These are phyloP conservation scores for Fusarium brachygibbosum DNA, from an alignment of 2,329 filamentous ascomycete species.

Conservation along the genomic window DNA sequence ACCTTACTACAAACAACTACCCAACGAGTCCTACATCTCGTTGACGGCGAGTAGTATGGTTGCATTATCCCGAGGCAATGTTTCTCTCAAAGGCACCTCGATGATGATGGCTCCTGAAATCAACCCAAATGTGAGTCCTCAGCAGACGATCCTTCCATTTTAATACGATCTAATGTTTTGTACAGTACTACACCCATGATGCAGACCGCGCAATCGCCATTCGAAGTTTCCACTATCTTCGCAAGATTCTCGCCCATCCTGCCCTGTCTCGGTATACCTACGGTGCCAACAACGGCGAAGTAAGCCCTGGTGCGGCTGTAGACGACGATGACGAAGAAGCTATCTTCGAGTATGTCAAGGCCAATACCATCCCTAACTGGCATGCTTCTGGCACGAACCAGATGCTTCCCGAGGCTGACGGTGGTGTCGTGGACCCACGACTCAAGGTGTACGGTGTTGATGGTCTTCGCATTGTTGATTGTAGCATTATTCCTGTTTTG, in stretches of 20 bases:
- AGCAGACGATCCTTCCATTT: too few species aligned
- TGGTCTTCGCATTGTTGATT: slow-evolving; percentile 32
- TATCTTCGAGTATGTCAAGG: slow-evolving; percentile 23
- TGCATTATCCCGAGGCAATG: slow-evolving; percentile 7
- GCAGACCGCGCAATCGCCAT: slow-evolving; percentile 18
- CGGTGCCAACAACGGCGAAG: slow-evolving; percentile 8
- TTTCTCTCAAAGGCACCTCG: slow-evolving; percentile 7
- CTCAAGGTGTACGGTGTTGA: slow-evolving; percentile 36
- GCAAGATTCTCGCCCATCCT: slow-evolving; percentile 17
- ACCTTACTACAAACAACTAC: background rate
- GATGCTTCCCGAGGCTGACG: slow-evolving; percentile 16
- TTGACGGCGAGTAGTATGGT: slow-evolving; percentile 23
- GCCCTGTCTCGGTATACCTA: slow-evolving; percentile 7
- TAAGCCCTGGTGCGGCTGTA: slow-evolving; percentile 3
- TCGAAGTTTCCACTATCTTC: slow-evolving; percentile 14
- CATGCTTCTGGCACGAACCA: slow-evolving; percentile 23
- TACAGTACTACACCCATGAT: slow-evolving; percentile 18
- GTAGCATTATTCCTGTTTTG: slow-evolving; percentile 63
- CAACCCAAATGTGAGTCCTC: slow-evolving; percentile 17
- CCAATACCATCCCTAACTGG: slow-evolving; percentile 18
- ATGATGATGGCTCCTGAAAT: slow-evolving; percentile 19
- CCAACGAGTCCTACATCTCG: slow-evolving; percentile 15
- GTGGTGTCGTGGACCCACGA: slow-evolving; percentile 42
- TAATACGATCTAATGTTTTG: background rate
- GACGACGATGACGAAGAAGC: background rate